Evolutionary conservation across 2,329 filamentous ascomycete species (phyloP), one percentile per base, ranked within the genome.

Genomic region (Ilyonectria destructans): DNA sequence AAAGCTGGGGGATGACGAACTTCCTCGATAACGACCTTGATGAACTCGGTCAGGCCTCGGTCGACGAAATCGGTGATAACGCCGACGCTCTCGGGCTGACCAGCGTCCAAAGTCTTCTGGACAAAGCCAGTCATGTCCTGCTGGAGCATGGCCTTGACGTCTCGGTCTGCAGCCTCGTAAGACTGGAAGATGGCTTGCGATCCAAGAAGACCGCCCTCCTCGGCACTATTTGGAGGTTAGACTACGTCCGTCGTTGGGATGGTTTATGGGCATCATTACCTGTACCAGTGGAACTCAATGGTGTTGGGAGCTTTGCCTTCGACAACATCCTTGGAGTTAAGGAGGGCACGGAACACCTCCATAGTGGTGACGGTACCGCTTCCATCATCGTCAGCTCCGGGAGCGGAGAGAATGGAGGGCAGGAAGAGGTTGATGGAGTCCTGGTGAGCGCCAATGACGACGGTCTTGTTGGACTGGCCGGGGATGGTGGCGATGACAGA

Each of bases 101-200:
- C 95, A 3, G 93, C 92, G 72, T 96, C 93, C 21, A 96, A 83
- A 0, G 95, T 97, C 76, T 91, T 91, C 79, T 95, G 90, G 6
- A 95, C 88, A 79, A 92, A 98, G 19, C 96, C 96, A 1, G 94
- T 97, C 96, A 98, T 98, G 82, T 98, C 96, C 82, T 98, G 96
- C 84, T 98, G 96, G 62, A 98, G 89, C 96, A 98, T 98, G 37
- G 96, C 96, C 84, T 96, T 97, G 80, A 98, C 88, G 72, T 96
- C 90, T 29, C 91, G 89, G 35, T 88, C 87, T 23, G 88, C 82
- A 79, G 91, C 90, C 81, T 93, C 91, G 78, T 98, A 98, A 8
- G 89, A 84, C 58, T 89, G 87, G 85, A 98, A 98, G 80, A 98
- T 93, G 62, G 93, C 95, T 80, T 97, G 95, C 76, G 92, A 96